Evolutionary conservation across 2,329 filamentous ascomycete species (phyloP).

Genomic region (Pyrenochaeta sp.): DNA sequence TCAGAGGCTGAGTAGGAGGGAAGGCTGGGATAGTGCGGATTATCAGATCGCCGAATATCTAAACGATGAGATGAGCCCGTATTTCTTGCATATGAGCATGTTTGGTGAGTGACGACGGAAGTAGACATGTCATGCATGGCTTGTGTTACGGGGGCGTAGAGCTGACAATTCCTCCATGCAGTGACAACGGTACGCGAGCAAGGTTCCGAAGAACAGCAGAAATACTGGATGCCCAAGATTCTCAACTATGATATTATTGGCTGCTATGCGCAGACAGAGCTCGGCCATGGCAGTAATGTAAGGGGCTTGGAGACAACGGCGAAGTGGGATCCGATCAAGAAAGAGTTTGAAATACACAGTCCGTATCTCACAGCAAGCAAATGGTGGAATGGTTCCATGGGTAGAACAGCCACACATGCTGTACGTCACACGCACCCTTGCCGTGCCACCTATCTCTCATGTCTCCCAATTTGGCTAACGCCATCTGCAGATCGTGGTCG

Average conservation of each 20-base stretch:
- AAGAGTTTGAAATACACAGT: conserved; percentile 61
- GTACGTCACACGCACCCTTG: conserved; percentile 25
- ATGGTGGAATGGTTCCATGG: conserved; percentile 65
- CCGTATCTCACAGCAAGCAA: conserved; percentile 62
- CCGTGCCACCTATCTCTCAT: conserved; percentile 6
- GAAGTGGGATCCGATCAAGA: conserved; percentile 55
- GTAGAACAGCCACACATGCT: conserved; percentile 63
- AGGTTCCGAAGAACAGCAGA: conserved; percentile 56
- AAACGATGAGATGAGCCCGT: conserved; percentile 63
- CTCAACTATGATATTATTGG: conserved; percentile 61
- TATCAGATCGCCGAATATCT: conserved; percentile 62
- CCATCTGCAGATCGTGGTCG: conserved; percentile 56
- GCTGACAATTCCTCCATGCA: conserved; percentile 26
- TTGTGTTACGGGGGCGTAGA: conserved; percentile 25
- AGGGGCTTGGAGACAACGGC: conserved; percentile 60
- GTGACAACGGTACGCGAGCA: conserved; percentile 61
- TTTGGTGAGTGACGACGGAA: conserved; percentile 49
- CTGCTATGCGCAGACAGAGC: conserved; percentile 62
- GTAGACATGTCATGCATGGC: conserved; percentile 16
- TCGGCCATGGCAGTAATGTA: conserved; percentile 63
- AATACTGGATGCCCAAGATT: conserved; percentile 60
- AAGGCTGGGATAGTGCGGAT: conserved; percentile 60
- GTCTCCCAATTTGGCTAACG: conserved; percentile 15
- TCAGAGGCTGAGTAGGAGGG: conserved; percentile 55
- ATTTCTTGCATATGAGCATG: conserved; percentile 62